Evolutionary conservation across 805 yeast genomes (phyloP), one percentile per base, ranked within the genome.

Genomic region (Yamadazyma endophytica): DNA sequence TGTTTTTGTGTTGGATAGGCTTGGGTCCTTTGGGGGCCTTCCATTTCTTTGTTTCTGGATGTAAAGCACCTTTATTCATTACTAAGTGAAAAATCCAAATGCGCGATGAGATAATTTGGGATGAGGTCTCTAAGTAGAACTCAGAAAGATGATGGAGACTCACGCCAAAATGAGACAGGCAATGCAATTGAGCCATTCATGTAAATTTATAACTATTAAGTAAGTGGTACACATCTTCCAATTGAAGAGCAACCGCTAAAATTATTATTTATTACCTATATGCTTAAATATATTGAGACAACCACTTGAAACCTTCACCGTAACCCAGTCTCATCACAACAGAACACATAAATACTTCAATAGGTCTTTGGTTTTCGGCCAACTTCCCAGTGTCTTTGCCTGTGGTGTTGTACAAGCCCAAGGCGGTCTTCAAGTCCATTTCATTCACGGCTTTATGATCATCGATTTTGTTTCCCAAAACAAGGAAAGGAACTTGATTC

Each of bases 251-350:
- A n/a, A n/a, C n/a, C n/a, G n/a, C n/a, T n/a, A n/a, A n/a, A n/a
- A n/a, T n/a, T n/a, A n/a, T n/a, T n/a, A n/a, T n/a, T n/a, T n/a
- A n/a, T n/a, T n/a, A n/a, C n/a, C n/a, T n/a, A n/a, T 25, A 13
- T 19, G 14, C 9, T 16, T 74, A 90, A 50, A 90, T 90, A 65
- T 84, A 90, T 68, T 92, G 95, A 40, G 96, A 87, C 55, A 92
- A 77, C 97, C 97, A 92, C 75, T 87, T 84, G 77, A 92, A 88
- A 42, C 95, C 98, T 51, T 92, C 97, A 39, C 95, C 95, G 63
- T 92, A 92, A 51, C 98, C 99, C 63, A 86, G 89, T 75, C 97
- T 86, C 96, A 89, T 84, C 35, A 89, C 96, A 44, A 92, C 95
- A 17, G 96, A 87, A 64, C 96, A 90, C 97, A 92, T 92, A 64